A percentile compares a stretch with the other conserved stretches of the same genome.
Evolutionary conservation across 345 rosid genomes (phyloP).

Genomic region (Murraya paniculata): DNA sequence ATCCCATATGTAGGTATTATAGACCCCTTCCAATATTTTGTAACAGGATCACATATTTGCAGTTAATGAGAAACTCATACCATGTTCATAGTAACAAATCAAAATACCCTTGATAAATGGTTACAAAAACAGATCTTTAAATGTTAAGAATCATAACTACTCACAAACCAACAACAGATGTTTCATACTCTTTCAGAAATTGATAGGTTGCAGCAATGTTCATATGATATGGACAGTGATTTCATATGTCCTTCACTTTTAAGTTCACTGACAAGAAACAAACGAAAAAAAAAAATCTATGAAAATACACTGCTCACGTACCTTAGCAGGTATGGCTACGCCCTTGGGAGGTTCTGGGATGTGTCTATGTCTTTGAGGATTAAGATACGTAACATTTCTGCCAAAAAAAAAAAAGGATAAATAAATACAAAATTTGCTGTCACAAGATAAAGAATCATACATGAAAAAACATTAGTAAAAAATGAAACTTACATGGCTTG

Average conservation of each 20-base stretch:
- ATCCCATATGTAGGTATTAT: neutral
- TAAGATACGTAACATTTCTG: slow-evolving; percentile 74
- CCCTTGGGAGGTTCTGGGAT: slow-evolving; percentile 75
- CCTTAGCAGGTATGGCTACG: slow-evolving; percentile 71
- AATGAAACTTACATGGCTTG: slow-evolving; percentile 60
- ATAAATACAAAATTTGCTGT: neutral
- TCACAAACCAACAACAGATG: neutral
- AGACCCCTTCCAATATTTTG: neutral
- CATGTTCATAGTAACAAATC: neutral
- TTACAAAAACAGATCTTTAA: neutral
- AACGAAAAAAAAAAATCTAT: neutral
- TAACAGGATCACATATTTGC: neutral
- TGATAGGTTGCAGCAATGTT: neutral
- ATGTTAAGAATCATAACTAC: neutral
- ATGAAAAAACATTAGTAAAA: slow-evolving; percentile 13
- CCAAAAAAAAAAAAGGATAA: slow-evolving; percentile 12
- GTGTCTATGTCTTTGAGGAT: slow-evolving; percentile 55
- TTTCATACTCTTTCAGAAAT: neutral
- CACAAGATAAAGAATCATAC: slow-evolving; percentile 16
- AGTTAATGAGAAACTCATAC: neutral
- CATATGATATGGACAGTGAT: neutral
- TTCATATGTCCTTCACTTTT: neutral
- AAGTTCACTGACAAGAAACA: neutral
- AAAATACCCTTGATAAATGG: neutral
- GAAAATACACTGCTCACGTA: slow-evolving; percentile 13